Percentiles rank a stretch among this genome's conserved stretches.
These are phyloP conservation scores for Gaeumannomyces sp. DNA, from an alignment of 2,329 filamentous ascomycete genomes.

Conservation along the genomic window DNA sequence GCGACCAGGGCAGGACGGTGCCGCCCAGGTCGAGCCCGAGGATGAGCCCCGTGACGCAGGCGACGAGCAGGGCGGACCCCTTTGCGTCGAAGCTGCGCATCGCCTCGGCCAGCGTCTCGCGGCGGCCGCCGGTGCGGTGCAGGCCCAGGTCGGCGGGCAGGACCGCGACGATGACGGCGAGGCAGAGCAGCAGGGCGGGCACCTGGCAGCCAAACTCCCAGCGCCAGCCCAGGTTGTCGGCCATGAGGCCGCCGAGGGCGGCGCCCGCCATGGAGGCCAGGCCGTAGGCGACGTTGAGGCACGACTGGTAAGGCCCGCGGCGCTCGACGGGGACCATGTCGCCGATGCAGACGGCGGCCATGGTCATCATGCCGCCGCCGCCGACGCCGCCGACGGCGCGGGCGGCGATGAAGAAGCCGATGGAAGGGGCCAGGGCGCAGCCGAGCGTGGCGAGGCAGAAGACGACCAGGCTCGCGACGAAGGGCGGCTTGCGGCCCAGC, in stretches of 20 bases:
- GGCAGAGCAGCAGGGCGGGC: constrained; percentile 40
- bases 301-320: constrained; percentile 67
- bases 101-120: constrained; percentile 35
- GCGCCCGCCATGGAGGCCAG: constrained; percentile 54
- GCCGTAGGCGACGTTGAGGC: constrained; percentile 61
- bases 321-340: constrained; percentile 67
- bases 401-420: constrained; percentile 65
- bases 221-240: constrained; percentile 65
- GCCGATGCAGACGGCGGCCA: constrained; percentile 65
- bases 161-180: constrained; percentile 37
- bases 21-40: constrained; percentile 56
- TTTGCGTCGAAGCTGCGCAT: constrained; percentile 50
- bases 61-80: constrained; percentile 48
- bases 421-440: constrained; percentile 61
- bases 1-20: constrained; percentile 56
- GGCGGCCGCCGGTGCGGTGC: constrained; percentile 29
- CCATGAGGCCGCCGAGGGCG: constrained; percentile 63
- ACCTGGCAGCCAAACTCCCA: constrained; percentile 64
- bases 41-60: constrained; percentile 50
- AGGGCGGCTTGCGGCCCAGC: constrained; percentile 61
- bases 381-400: constrained; percentile 66
- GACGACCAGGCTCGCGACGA: constrained; percentile 55
- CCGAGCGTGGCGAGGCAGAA: constrained; percentile 62
- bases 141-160: constrained; percentile 50
- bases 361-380: constrained; percentile 63